Conservation (phyloP, 1,284 basidiomycete species). For the Agroathelia rolfsii region DNA sequence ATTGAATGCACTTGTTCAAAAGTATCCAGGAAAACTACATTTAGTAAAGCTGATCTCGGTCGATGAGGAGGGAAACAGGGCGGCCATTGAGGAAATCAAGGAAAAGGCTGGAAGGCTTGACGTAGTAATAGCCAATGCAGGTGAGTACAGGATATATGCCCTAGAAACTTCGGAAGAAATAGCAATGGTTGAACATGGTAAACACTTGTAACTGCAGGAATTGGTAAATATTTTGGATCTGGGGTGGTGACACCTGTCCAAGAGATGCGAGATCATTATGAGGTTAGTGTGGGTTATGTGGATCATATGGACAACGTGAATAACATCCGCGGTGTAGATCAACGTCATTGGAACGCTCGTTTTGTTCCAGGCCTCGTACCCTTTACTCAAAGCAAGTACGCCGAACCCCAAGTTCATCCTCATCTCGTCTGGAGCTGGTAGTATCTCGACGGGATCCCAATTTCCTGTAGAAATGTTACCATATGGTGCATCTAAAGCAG, state of each 20-base stretch:
- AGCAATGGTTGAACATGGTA: neutral
- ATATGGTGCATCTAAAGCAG: conserved; percentile 2
- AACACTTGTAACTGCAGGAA: neutral
- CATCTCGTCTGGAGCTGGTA: neutral
- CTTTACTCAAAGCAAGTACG: conserved; percentile 1
- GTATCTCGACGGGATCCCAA: neutral
- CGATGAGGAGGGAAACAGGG: neutral
- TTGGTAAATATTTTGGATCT: neutral
- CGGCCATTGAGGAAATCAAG: conserved; percentile 4
- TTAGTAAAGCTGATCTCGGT: neutral
- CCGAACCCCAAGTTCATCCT: neutral
- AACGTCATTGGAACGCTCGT: conserved; percentile 1
- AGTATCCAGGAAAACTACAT: neutral
- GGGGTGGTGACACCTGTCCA: neutral
- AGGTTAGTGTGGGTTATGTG: neutral
- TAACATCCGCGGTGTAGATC: conserved; percentile 1
- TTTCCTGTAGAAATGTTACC: neutral
- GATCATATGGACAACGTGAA: neutral
- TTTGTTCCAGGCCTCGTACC: conserved; percentile 1
- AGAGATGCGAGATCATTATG: neutral
- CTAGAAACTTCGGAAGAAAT: no score
- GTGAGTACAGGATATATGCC: neutral
- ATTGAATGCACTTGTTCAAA: neutral
- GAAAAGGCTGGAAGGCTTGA: conserved; percentile 1
- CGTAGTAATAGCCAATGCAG: conserved; percentile 5